Base-by-base conservation (phyloP, 2,329 filamentous ascomycete species). In the Raffaelea albimanens region DNA sequence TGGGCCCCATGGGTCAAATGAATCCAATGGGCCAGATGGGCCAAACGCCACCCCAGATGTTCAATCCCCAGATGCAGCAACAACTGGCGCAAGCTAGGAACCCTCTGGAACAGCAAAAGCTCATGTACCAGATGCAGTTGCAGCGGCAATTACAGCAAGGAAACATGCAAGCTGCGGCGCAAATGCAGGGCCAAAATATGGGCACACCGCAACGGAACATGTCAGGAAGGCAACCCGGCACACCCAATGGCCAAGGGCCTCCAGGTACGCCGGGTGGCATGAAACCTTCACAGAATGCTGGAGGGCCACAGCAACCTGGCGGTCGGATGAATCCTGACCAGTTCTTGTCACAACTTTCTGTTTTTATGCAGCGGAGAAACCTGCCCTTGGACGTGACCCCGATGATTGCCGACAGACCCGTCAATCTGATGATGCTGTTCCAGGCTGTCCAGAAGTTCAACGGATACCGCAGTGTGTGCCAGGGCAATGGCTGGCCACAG, bases 101-200 rank as follows among this genome's bases (percentile, higher is more conserved):
- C 56, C 72, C 71, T 41, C 75, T 85, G 53, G 83, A 87, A 38
- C 83, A 87, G 58, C 82, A 88, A 54, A 84, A 88, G 58, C 76
- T 88, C 62, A 73, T 83, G 43, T 91, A 94, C 58, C 87, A 94
- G 56, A 85, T 94, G 79, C 84, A 87, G 51, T 66, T 94, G 45
- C 86, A 94, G 58, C 80, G 84, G 48, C 86, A 90, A 58, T 75
- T 85, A 38, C 80, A 85, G 52, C 79, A 83, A 53, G 70, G 64
- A 40, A 67, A 65, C 40, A 68, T 73, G 63, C 66, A 70, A 34
- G 64, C 63, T 56, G 62, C 58, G 40, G 59, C 59, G 8, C 61
- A 63, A 40, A 58, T 61, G 53, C 56, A 52, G 23, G 50, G 50
- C 13, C 60, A 60, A 44, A 58, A 56, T 52, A 59, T 60, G 43